Base-by-base conservation (phyloP, 768 basidiomycete genomes). In the Clathrus columnatus region DNA sequence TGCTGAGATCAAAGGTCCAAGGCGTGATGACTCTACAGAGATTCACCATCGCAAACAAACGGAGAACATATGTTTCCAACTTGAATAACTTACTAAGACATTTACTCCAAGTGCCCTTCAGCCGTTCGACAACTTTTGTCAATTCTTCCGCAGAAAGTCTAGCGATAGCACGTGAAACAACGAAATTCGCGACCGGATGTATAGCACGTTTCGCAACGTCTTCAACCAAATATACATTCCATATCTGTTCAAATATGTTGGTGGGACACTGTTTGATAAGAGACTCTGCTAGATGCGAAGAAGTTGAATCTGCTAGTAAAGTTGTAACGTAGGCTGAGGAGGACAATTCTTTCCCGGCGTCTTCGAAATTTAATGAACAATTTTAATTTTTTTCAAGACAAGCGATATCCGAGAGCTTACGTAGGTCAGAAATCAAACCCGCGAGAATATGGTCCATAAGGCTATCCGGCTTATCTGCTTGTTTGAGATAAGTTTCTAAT, bases 181-280 rank as follows among this genome's bases (percentile, higher is more conserved):
- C 93, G 62, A 92, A 99, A 65, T 98, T 99, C 11, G 90, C 92
- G 1, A 94, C 87, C 2, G 94, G 91, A 68, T 99, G 95, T 18
- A 77, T 73, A 17, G 87, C 83, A 26, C 96, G 72, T 55, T 85
- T 79, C 2, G 76, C 69, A 32, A 96, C 72, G 59, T 84, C 83
- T n/a, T 82, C 82, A 44, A 71, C 67, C 65, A 98, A 85, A 69
- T 96, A 94, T 0, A 77, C 76, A 2, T 70, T 63, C 95, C 95
- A 98, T 5, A 96, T 63, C 0, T 74, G 62, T 28, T 69, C 65
- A 64, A 94, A 93, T 1, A 84, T 76, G 17, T 69, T 62, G 5
- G 73, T 68, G 0, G 91, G 83, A 17, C 83, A 79, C 49, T 78
- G 76, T 5, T 71, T 68, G 21, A 93, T 79, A 28, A 95, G 72